phyloP scores from a whole-genome alignment of 2,329 filamentous ascomycete species.

The Endothia cerciana region DNA sequence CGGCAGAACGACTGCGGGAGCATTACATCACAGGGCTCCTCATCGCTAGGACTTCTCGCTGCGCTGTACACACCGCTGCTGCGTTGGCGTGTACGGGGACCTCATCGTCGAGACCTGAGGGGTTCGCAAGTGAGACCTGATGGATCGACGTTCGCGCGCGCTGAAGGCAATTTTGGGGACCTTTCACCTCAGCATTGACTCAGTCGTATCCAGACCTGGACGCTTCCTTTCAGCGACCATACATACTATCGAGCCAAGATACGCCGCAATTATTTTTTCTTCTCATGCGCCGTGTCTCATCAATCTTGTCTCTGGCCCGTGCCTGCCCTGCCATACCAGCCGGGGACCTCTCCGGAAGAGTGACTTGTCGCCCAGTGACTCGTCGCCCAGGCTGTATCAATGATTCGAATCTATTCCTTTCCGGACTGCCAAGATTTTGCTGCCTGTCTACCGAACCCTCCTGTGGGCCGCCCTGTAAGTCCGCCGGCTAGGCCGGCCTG shows the following conservation, averaged over 20 bases:
- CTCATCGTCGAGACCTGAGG: background rate
- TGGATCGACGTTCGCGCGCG: background rate
- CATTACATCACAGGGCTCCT: too few relatives aligned
- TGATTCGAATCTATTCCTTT: background rate
- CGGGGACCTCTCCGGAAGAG: background rate
- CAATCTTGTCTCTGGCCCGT: background rate
- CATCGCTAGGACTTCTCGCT: constrained; percentile 1
- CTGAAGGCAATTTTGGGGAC: background rate
- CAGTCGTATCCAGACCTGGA: background rate
- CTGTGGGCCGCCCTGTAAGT: background rate
- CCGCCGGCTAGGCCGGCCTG: too few relatives aligned
- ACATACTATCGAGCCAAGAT: background rate
- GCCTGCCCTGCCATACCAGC: background rate
- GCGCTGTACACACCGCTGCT: background rate
- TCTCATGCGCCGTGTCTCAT: constrained; percentile 2
- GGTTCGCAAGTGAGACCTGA: constrained; percentile 19
- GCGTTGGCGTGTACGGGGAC: background rate
- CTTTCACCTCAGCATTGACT: background rate
- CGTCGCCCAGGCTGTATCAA: background rate
- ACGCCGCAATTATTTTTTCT: background rate
- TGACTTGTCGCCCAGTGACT: background rate
- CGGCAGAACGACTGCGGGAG: background rate
- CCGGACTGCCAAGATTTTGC: background rate
- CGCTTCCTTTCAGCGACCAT: background rate
- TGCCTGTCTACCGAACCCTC: background rate